Percentiles rank a stretch among this genome's conserved stretches.
phyloP scores from a whole-genome alignment of 495 filamentous ascomycete genomes.

The Trichoderma asperelloides region DNA sequence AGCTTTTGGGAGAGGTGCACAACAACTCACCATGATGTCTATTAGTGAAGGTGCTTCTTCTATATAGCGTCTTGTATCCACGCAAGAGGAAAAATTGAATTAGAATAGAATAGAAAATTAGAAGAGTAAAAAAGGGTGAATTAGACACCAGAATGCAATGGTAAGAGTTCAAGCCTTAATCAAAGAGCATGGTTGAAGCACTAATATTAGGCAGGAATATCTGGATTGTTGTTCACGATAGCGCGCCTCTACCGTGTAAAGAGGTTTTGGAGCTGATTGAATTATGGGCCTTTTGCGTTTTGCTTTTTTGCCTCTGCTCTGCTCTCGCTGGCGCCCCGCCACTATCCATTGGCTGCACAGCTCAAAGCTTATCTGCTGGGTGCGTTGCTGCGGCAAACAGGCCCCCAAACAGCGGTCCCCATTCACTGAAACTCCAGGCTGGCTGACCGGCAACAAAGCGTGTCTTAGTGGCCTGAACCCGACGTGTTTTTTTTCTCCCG shows the following conservation, averaged over 20 bases:
- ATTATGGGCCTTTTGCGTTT: background rate
- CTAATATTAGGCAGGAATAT: background rate
- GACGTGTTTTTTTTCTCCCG: background rate
- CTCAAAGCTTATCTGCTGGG: background rate
- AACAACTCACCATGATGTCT: background rate
- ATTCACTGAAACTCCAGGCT: background rate
- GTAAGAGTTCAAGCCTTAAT: background rate
- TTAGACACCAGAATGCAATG: background rate
- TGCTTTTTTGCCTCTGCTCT: background rate
- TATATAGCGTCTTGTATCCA: background rate
- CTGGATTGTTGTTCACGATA: background rate
- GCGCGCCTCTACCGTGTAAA: background rate
- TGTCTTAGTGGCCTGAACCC: background rate
- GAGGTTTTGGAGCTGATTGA: background rate
- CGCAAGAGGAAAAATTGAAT: background rate
- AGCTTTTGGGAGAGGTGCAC: background rate
- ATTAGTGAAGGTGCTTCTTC: background rate
- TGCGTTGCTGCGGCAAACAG: slow-evolving; percentile 7
- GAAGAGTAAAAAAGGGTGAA: background rate
- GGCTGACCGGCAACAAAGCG: slow-evolving; percentile 5
- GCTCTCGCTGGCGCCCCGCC: background rate
- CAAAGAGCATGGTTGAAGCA: background rate
- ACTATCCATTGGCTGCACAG: background rate
- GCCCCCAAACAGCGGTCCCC: background rate
- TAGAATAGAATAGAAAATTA: background rate